These are phyloP conservation scores for Botryosphaeria dothidea DNA, from an alignment of 2,329 filamentous ascomycete genomes.

Conservation along the genomic window DNA sequence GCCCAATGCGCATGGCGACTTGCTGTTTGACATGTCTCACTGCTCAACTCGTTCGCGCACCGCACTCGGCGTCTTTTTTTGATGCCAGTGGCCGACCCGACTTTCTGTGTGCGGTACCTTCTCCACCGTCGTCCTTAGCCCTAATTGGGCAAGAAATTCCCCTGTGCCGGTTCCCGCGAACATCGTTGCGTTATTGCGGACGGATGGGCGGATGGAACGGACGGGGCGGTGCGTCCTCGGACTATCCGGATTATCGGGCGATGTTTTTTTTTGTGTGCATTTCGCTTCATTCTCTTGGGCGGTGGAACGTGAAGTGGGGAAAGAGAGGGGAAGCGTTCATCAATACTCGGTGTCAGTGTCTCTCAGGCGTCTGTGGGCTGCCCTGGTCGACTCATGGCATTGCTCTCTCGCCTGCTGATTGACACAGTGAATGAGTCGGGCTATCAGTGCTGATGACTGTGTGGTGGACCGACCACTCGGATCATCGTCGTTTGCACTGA, in stretches of 20 bases:
- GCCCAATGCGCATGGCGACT: not conserved
- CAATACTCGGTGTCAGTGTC: slow-evolving; percentile 8
- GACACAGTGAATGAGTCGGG: slow-evolving; percentile 2
- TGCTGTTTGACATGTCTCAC: not conserved
- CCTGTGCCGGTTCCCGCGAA: not conserved
- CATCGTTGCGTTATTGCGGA: not conserved
- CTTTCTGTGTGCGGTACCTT: too few relatives aligned
- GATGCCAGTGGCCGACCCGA: too few relatives aligned
- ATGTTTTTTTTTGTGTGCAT: not conserved
- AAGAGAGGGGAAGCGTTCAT: slow-evolving; percentile 7
- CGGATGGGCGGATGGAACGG: slow-evolving; percentile 8
- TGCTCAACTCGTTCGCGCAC: not conserved
- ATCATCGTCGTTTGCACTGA: not conserved
- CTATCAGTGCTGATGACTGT: not conserved
- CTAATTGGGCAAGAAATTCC: not conserved
- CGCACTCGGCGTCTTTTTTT: not conserved
- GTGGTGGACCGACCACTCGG: not conserved
- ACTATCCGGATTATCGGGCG: not conserved
- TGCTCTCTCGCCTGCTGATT: slow-evolving; percentile 1
- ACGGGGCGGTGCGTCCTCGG: slow-evolving; percentile 8
- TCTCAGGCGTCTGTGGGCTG: not conserved
- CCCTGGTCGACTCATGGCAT: not conserved
- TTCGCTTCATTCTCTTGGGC: not conserved
- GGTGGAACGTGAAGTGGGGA: slow-evolving; percentile 7
- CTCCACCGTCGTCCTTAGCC: not conserved